Base-by-base conservation (phyloP, 169 alveolate genomes). In the Cryptosporidium felis region DNA sequence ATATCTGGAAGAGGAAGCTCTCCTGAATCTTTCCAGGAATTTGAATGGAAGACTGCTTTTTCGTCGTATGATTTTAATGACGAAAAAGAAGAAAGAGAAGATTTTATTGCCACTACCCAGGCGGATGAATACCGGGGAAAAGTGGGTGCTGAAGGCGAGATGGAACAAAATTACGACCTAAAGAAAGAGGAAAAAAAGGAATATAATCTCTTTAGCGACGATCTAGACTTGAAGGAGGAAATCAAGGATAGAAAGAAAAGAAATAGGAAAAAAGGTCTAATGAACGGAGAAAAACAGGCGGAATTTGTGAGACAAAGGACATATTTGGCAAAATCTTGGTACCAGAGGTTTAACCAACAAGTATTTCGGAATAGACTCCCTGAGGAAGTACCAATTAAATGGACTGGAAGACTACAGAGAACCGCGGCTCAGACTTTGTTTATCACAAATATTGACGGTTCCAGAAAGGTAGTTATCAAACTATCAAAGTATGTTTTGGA, bases 371-470 rank as follows among this genome's bases (percentile, higher is more conserved):
- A 53, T 53, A 49, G 56, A 36, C 85, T 74, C 56, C 85, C 85
- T 12, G 41, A 32, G 18, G 74, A 74, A 3, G 30, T 74, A 28
- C 85, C 85, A 36, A 74, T 74, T 23, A 74, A 51, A 58, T 74
- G 85, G 85, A 74, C 85, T 14, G 85, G 85, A 32, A 74, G 67
- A 10, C 44, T 74, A 9, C 85, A 74, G 21, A 74, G 67, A 40
- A 74, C 85, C 12, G 85, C 85, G 38, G 85, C 85, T 34, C 85
- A 74, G 26, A 74, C 85, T 53, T 34, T 49, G 6, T 74, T 74
- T 74, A 74, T 74, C 38, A 74, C 85, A 9, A 30, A 58, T 21
- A n/a, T 32, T 12, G 59, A 74, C 23, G 40, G 53, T 9, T 38
- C 56, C 6, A 74, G 56, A 74, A 51, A 44, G 14, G 85, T 74